Base-by-base conservation (phyloP, 495 filamentous ascomycete genomes). In the Aspergillus incahuasiensis region DNA sequence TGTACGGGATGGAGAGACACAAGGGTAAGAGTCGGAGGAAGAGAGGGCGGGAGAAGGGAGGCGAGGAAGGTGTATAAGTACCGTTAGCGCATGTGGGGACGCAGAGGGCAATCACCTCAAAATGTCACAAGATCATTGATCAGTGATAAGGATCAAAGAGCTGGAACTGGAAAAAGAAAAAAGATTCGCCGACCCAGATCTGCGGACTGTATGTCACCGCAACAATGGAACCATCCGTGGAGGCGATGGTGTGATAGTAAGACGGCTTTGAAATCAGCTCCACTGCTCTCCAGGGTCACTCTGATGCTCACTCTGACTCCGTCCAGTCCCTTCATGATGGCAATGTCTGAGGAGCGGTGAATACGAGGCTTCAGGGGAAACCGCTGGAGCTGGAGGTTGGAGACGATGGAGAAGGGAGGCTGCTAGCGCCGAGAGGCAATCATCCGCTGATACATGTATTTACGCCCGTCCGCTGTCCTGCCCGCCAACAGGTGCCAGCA, bases 221-320 rank as follows among this genome's bases (percentile, higher is more conserved):
- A 39, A 60, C 58, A 63, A 74, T 70, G 62, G 63, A 59, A 64
- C 63, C 66, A 75, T 74, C 54, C n/a, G 57, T 43, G 48, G 54
- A 56, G 59, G 54, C 64, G 71, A 75, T 75, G 73, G 70, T 75
- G 73, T 74, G 71, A 75, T 75, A 63, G 54, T 46, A 30, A 43
- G 40, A 55, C 25, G 41, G 20, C 48, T 51, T 51, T 51, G 21
- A 16, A 49, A 49, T 49, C 24, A 15, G 21, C 11, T 46, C 44
- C 22, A 46, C 44, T 45, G 28, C 40, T 19, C 7, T 18, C 40
- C 28, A 30, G 28, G 28, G 28, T 30, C 28, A 5, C 28, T 30
- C 9, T n/a, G n/a, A n/a, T n/a, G n/a, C n/a, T n/a, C n/a, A n/a
- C n/a, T n/a, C n/a, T n/a, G n/a, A n/a, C n/a, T n/a, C n/a, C n/a